Evolutionary conservation across 2,329 filamentous ascomycete species (phyloP).

Genomic region (Diaporthe capsici): DNA sequence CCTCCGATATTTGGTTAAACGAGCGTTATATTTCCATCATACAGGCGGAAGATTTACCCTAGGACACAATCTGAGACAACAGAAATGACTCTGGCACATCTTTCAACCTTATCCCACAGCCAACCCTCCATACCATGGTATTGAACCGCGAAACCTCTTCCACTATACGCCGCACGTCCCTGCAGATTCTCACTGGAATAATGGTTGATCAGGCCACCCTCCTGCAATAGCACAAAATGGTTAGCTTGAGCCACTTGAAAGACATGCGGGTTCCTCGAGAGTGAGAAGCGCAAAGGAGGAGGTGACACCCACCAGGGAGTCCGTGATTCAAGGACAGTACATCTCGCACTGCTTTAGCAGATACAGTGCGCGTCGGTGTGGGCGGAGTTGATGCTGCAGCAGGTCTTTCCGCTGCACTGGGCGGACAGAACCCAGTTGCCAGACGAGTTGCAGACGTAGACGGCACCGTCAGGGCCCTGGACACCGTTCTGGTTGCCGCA

Average conservation of each 20-base stretch:
- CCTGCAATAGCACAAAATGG: neutral
- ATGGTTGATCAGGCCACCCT: slow-evolving; percentile 18
- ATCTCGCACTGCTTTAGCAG: slow-evolving; percentile 2
- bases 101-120: neutral
- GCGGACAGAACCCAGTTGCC: slow-evolving; percentile 31
- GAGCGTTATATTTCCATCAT: neutral
- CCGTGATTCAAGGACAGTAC: neutral
- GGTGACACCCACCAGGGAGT: neutral
- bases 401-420: slow-evolving; percentile 2
- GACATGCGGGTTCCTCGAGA: neutral
- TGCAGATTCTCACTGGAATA: neutral
- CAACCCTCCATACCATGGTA: neutral
- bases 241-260: neutral
- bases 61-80: neutral
- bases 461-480: slow-evolving; percentile 31
- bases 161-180: neutral
- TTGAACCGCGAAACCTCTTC: neutral
- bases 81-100: neutral
- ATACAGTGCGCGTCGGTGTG: slow-evolving; percentile 21
- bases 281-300: too few relatives aligned
- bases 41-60: too few relatives aligned
- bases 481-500: slow-evolving; percentile 36
- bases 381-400: slow-evolving; percentile 16
- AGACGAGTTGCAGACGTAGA: slow-evolving; percentile 34
- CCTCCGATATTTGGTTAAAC: neutral